These are phyloP conservation scores for Metarhizium brunneum DNA, from an alignment of 2,329 filamentous ascomycete species.

Conservation along the genomic window DNA sequence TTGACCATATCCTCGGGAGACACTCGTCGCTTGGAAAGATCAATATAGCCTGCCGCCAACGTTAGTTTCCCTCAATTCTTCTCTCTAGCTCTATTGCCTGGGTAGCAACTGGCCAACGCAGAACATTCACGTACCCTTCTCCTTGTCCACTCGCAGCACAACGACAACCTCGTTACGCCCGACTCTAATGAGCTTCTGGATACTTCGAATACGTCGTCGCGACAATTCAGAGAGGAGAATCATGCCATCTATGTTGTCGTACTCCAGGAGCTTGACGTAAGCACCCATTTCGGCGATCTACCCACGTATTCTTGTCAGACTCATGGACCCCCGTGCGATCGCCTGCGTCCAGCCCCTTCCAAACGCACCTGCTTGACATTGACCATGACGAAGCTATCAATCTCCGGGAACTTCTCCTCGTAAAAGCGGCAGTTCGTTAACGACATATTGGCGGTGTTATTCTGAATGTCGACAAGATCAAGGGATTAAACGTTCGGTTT, in stretches of 20 bases:
- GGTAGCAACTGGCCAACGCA: background rate
- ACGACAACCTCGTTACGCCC: slow-evolving; percentile 98
- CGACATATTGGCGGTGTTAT: slow-evolving; percentile 69
- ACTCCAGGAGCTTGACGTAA: slow-evolving; percentile 98
- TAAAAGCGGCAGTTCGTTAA: slow-evolving; percentile 96
- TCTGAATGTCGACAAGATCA: slow-evolving; percentile 27
- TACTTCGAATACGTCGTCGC: slow-evolving; percentile 93
- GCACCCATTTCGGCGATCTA: slow-evolving; percentile 99
- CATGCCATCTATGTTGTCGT: slow-evolving; percentile 99
- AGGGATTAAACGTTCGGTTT: slow-evolving; percentile 14
- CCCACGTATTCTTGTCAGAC: slow-evolving; percentile 6
- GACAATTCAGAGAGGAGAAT: slow-evolving; percentile 97
- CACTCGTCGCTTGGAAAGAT: slow-evolving; percentile 96
- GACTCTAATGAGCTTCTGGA: slow-evolving; percentile 97
- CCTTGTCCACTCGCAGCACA: slow-evolving; percentile 96
- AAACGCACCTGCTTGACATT: slow-evolving; percentile 91
- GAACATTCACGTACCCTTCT: slow-evolving; percentile 60
- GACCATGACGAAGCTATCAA: slow-evolving; percentile 99
- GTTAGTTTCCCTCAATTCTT: slow-evolving; percentile 17
- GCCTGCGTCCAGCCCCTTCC: slow-evolving; percentile 15
- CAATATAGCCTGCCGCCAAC: slow-evolving; percentile 62
- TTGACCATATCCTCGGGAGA: slow-evolving; percentile 96
- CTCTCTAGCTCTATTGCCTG: slow-evolving; percentile 3
- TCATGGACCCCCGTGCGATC: background rate
- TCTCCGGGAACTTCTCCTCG: slow-evolving; percentile 89